Evolutionary conservation across 2,329 filamentous ascomycete species (phyloP).

Genomic region (Trichoderma koningiopsis): DNA sequence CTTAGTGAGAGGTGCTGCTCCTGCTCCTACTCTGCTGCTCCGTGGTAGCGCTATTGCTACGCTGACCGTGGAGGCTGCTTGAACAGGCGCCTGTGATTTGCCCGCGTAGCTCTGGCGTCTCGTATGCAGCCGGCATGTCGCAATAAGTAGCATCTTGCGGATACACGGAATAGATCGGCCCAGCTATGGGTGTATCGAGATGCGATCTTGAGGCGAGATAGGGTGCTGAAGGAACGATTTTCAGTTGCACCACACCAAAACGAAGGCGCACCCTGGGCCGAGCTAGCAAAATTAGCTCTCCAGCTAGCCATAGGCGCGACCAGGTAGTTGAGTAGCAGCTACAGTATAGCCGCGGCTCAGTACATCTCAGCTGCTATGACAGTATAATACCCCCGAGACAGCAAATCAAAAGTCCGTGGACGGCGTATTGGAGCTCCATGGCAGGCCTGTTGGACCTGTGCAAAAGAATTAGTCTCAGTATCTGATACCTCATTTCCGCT

Average conservation of each 20-base stretch:
- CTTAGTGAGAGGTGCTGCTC: neutral
- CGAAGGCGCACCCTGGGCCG: neutral
- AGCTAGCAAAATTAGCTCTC: neutral
- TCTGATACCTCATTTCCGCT: neutral
- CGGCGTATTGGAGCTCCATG: neutral
- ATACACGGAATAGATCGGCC: slow-evolving; percentile 12
- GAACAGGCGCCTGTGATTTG: neutral
- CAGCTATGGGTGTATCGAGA: slow-evolving; percentile 20
- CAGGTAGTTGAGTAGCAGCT: neutral
- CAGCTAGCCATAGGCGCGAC: neutral
- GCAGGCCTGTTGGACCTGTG: neutral
- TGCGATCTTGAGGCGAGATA: slow-evolving; percentile 19
- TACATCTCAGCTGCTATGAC: no score
- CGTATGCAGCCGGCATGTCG: neutral
- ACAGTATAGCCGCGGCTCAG: no score
- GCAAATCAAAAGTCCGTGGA: neutral
- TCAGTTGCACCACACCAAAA: slow-evolving; percentile 4
- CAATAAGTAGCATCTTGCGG: neutral
- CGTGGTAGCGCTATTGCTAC: neutral
- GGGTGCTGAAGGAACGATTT: slow-evolving; percentile 18
- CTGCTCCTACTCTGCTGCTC: neutral
- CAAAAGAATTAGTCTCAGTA: neutral
- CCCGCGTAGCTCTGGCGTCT: neutral
- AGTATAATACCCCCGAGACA: neutral
- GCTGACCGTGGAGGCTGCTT: slow-evolving; percentile 4